phyloP scores from a whole-genome alignment of 2,329 filamentous ascomycete species.

The Aspergillus sojae region DNA sequence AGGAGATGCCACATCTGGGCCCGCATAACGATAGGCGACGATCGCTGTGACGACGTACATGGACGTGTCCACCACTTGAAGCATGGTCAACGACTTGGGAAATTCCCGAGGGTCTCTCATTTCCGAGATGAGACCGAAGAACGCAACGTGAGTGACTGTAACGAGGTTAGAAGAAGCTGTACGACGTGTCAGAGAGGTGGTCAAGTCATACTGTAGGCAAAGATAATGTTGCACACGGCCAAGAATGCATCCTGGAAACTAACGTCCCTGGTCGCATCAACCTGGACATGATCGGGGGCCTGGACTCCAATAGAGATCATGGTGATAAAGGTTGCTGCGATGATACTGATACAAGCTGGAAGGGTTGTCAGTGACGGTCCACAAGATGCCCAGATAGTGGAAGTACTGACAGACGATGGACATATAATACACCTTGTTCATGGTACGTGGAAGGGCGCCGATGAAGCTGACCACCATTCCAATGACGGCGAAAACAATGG shows the following conservation, averaged over 20 bases:
- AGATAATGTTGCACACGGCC: slow-evolving; percentile 67
- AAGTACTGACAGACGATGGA: slow-evolving; percentile 57
- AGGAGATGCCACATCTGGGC: slow-evolving; percentile 62
- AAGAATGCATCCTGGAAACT: slow-evolving; percentile 60
- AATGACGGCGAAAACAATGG: slow-evolving; percentile 63
- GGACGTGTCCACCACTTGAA: slow-evolving; percentile 62
- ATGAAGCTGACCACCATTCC: slow-evolving; percentile 61
- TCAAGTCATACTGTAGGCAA: slow-evolving; percentile 60
- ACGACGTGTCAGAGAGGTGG: background rate
- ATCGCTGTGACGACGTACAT: slow-evolving; percentile 68
- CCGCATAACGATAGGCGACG: slow-evolving; percentile 69
- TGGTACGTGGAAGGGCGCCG: slow-evolving; percentile 62
- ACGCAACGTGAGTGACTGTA: slow-evolving; percentile 61
- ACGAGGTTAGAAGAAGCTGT: background rate
- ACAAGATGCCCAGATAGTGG: background rate
- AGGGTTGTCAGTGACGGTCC: slow-evolving; percentile 4
- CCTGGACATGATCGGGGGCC: slow-evolving; percentile 41
- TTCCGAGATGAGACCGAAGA: slow-evolving; percentile 68
- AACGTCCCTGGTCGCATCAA: slow-evolving; percentile 42
- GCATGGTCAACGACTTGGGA: slow-evolving; percentile 63
- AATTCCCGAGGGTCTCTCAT: slow-evolving; percentile 63
- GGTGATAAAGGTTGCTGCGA: slow-evolving; percentile 64
- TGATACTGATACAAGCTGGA: slow-evolving; percentile 63
- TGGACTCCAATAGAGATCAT: slow-evolving; percentile 66
- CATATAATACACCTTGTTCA: slow-evolving; percentile 63